A percentile compares a stretch with the other conserved stretches of the same genome.
These are phyloP conservation scores for Delphinella strobiligena DNA, from an alignment of 2,329 filamentous ascomycete genomes.

Conservation along the genomic window DNA sequence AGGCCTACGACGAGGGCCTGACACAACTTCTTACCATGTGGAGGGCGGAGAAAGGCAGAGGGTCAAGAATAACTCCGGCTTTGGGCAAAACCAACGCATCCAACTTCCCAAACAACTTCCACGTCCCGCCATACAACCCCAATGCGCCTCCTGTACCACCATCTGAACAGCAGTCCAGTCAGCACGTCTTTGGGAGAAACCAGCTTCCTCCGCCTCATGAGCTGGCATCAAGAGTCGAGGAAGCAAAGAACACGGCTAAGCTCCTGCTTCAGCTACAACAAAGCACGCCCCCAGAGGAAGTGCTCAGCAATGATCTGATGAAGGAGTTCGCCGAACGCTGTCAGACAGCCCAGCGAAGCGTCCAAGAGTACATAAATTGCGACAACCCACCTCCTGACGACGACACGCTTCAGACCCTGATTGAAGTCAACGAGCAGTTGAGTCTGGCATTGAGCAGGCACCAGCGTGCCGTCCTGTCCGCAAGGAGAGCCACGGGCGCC, in stretches of 20 bases:
- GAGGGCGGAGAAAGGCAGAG: constrained; percentile 63
- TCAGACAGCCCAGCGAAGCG: constrained; percentile 62
- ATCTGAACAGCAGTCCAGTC: not conserved
- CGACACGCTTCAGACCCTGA: constrained; percentile 83
- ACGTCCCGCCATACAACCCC: constrained; percentile 1
- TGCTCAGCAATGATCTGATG: constrained; percentile 75
- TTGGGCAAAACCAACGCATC: constrained; percentile 5
- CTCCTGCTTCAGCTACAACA: constrained; percentile 86
- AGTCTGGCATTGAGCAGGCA: constrained; percentile 73
- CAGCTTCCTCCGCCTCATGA: constrained; percentile 57
- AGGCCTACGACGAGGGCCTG: constrained; percentile 63
- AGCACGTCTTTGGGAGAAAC: constrained; percentile 2
- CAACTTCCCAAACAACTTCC: constrained; percentile 23
- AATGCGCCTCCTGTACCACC: constrained; percentile 30
- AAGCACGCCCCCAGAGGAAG: constrained; percentile 64
- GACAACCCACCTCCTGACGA: constrained; percentile 76
- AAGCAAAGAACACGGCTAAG: constrained; percentile 81
- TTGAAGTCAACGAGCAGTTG: constrained; percentile 88
- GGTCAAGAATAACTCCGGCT: constrained; percentile 12
- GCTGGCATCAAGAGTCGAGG: constrained; percentile 71
- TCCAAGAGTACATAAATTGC: constrained; percentile 75
- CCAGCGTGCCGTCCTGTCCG: constrained; percentile 60
- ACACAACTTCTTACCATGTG: constrained; percentile 69
- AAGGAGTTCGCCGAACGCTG: constrained; percentile 87
- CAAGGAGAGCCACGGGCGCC: constrained; percentile 33